These are phyloP conservation scores for Cyamopsis tetragonoloba DNA, from an alignment of 306 rosid genomes.

Conservation along the genomic window DNA sequence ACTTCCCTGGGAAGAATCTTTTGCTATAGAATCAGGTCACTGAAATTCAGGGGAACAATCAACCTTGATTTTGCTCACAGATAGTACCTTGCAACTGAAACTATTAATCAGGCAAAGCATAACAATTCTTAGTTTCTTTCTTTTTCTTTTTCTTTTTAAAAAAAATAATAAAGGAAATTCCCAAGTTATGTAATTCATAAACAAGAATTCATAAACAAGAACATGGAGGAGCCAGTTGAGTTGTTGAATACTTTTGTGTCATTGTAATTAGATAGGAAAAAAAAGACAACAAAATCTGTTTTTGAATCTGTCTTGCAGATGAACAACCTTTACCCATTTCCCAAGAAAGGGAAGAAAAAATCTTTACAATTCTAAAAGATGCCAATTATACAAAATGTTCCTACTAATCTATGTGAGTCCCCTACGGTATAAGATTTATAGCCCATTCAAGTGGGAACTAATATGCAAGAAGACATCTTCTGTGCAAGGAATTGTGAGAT, in stretches of 20 bases:
- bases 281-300: neutral
- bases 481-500: conserved; percentile 40
- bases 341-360: neutral
- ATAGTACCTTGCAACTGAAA: neutral
- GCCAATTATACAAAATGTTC: conserved; percentile 9
- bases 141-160: too few relatives aligned
- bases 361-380: neutral
- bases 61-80: neutral
- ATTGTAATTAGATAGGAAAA: neutral
- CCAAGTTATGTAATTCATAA: neutral
- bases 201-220: too few relatives aligned
- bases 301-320: neutral
- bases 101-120: neutral
- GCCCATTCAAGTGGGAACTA: conserved; percentile 24
- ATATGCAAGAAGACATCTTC: conserved; percentile 27
- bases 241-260: neutral
- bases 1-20: neutral
- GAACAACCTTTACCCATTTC: neutral
- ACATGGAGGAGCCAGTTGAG: neutral
- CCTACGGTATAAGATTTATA: neutral
- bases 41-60: neutral
- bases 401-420: neutral
- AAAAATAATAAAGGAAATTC: neutral
- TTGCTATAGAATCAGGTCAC: neutral
- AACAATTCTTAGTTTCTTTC: neutral